Conservation (phyloP, 2,329 filamentous ascomycete genomes). For the Fusarium sororula region DNA sequence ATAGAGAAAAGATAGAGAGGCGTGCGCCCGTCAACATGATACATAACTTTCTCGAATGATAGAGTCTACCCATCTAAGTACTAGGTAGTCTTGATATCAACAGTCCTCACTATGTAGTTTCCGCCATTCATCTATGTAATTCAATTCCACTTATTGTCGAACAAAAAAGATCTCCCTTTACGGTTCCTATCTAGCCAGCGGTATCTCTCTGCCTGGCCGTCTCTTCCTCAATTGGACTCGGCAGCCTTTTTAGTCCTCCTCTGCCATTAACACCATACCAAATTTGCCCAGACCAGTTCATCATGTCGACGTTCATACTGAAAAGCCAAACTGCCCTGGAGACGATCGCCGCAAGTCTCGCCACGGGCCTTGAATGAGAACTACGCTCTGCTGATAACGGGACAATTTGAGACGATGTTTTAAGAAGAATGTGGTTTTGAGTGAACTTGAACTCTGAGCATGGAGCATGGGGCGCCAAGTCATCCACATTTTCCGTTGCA, state of each 20-base stretch:
- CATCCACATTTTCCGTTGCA: conserved; percentile 44
- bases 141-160: background rate
- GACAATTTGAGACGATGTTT: conserved; percentile 4
- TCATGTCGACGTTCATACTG: conserved; percentile 17
- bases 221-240: conserved; percentile 3
- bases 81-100: background rate
- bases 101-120: background rate
- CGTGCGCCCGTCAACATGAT: background rate
- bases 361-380: background rate
- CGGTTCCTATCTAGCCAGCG: conserved; percentile 2
- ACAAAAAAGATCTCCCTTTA: conserved; percentile 5
- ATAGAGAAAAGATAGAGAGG: background rate
- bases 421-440: conserved; percentile 16
- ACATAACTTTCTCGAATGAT: background rate
- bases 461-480: conserved; percentile 39
- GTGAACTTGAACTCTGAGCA: conserved; percentile 24
- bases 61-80: background rate
- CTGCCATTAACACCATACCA: conserved; percentile 5
- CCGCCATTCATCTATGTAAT: conserved; percentile 7
- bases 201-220: conserved; percentile 8
- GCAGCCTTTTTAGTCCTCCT: conserved; percentile 7
- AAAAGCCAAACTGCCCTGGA: background rate
- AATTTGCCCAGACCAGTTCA: background rate
- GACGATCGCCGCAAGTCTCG: background rate
- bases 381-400: background rate